These are phyloP conservation scores for Podaxis sp. DNA, from an alignment of 768 basidiomycete species.

Conservation along the genomic window DNA sequence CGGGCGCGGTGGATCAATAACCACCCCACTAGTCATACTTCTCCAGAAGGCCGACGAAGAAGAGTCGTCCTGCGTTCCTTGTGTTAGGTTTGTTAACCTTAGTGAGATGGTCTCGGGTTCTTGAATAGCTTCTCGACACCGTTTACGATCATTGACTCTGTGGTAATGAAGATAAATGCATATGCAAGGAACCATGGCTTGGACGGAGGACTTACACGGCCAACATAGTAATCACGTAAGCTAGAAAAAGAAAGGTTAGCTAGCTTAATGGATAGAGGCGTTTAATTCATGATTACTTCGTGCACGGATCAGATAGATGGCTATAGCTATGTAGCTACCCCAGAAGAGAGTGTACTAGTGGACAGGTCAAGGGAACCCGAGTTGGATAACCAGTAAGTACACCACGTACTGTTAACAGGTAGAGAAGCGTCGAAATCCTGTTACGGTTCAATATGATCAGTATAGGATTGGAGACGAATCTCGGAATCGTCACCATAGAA, in stretches of 20 bases:
- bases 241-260: not conserved
- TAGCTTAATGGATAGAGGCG: not conserved
- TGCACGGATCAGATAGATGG: not conserved
- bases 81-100: not conserved
- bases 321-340: not conserved
- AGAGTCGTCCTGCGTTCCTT: not conserved
- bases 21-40: not conserved
- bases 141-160: not conserved
- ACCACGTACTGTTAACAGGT: not conserved
- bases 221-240: not conserved
- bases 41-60: not conserved
- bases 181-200: not conserved
- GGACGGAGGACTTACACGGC: not conserved
- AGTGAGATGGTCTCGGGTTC: not conserved
- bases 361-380: not conserved
- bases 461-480: not conserved
- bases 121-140: not conserved
- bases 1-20: no score
- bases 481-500: not conserved
- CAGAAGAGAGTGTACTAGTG: not conserved
- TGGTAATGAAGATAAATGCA: not conserved
- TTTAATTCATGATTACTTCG: not conserved
- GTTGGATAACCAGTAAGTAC: not conserved
- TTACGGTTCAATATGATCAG: not conserved
- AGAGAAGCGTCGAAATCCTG: constrained; percentile 3